Conservation (phyloP, 768 basidiomycete species). For the Cytidiella melzeri region DNA sequence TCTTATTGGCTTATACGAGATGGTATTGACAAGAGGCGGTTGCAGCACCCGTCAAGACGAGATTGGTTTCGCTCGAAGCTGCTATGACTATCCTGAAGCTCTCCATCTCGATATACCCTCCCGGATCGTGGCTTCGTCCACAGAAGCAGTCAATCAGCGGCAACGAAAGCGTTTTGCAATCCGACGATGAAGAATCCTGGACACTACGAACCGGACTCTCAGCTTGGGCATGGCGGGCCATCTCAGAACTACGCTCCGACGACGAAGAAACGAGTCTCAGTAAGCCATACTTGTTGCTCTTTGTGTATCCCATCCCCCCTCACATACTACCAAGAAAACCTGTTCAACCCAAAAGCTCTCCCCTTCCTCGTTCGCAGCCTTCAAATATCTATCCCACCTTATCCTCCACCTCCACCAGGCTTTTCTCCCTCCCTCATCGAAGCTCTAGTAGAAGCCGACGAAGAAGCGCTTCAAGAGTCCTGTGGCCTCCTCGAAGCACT, state of each 20-base stretch:
- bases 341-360: constrained; percentile 58
- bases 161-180: constrained; percentile 18
- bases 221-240: constrained; percentile 72
- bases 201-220: constrained; percentile 55
- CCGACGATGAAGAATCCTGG: constrained; percentile 50
- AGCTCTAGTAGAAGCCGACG: constrained; percentile 55
- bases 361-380: constrained; percentile 58
- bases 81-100: constrained; percentile 63
- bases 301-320: not conserved
- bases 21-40: not conserved
- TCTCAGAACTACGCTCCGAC: constrained; percentile 70
- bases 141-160: constrained; percentile 4
- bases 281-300: not conserved
- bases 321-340: constrained; percentile 26
- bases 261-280: constrained; percentile 34
- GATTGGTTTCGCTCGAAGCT: constrained; percentile 64
- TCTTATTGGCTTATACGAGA: not conserved
- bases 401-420: constrained; percentile 31
- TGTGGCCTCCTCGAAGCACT: constrained; percentile 75
- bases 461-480: constrained; percentile 66
- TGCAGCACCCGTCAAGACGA: constrained; percentile 63
- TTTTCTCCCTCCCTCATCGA: constrained; percentile 38
- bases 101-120: constrained; percentile 66
- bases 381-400: constrained; percentile 53
- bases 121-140: constrained; percentile 52